Evolutionary conservation across 257 asterid species (phyloP).

Genomic region (Lycium barbarum): DNA sequence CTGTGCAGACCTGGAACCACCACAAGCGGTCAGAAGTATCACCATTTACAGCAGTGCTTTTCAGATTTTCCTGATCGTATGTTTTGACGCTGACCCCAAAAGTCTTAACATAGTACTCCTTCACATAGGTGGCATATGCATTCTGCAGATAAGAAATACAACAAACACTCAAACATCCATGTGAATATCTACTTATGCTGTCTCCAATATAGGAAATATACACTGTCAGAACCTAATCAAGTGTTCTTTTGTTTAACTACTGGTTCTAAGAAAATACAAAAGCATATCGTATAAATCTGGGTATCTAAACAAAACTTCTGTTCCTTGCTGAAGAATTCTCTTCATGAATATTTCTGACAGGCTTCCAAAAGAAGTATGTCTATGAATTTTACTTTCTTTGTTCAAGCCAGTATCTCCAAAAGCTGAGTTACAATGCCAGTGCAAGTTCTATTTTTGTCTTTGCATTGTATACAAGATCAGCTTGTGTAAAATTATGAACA

Average conservation of each 20-base stretch:
- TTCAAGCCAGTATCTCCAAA: slow-evolving; percentile 7
- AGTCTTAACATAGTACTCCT: slow-evolving; percentile 57
- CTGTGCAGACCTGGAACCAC: slow-evolving; percentile 99
- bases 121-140: slow-evolving; percentile 84
- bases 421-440: neutral
- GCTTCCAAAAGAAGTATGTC: neutral
- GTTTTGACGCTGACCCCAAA: slow-evolving; percentile 65
- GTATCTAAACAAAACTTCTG: slow-evolving; percentile 4
- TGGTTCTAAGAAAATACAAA: neutral
- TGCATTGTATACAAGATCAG: neutral
- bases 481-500: neutral
- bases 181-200: neutral
- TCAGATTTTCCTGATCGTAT: slow-evolving; percentile 74
- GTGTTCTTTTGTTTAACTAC: neutral
- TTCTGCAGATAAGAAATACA: slow-evolving; percentile 57
- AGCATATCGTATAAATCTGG: neutral
- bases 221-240: neutral
- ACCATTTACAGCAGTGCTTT: slow-evolving; percentile 49
- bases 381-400: neutral
- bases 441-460: slow-evolving; percentile 6
- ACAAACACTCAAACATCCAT: neutral
- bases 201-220: neutral
- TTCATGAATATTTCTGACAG: neutral
- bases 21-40: slow-evolving; percentile 76
- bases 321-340: neutral